These are phyloP conservation scores for Trypanosoma melophagium DNA, from an alignment of 208 protist genomes.

Conservation along the genomic window DNA sequence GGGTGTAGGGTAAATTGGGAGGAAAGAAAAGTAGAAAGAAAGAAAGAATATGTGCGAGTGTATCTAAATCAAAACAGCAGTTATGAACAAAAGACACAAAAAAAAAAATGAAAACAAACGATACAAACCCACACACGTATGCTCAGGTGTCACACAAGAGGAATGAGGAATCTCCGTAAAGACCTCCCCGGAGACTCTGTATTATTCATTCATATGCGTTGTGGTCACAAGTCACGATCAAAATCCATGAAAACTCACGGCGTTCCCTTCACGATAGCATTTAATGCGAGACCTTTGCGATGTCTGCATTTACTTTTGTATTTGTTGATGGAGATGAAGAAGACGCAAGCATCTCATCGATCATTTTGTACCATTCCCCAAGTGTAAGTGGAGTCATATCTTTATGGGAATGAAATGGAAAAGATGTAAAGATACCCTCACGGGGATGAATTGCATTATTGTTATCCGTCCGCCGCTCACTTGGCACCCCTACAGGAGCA, in stretches of 20 bases:
- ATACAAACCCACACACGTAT: too few relatives aligned
- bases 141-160: too few relatives aligned
- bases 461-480: not conserved
- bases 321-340: not conserved
- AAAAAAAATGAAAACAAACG: slow-evolving; percentile 3
- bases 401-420: not conserved
- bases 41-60: not conserved
- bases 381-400: not conserved
- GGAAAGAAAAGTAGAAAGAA: slow-evolving; percentile 1
- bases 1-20: too few relatives aligned
- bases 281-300: too few relatives aligned
- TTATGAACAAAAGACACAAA: not conserved
- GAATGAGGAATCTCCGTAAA: too few relatives aligned
- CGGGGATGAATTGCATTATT: not conserved
- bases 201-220: too few relatives aligned
- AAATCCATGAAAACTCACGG: too few relatives aligned
- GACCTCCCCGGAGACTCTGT: too few relatives aligned
- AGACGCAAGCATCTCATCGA: slow-evolving; percentile 1
- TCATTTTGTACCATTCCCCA: slow-evolving; percentile 12
- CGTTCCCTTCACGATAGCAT: too few relatives aligned
- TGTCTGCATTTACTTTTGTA: too few relatives aligned
- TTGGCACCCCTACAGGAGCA: not conserved
- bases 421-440: slow-evolving; percentile 1
- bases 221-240: too few relatives aligned
- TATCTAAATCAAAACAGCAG: not conserved